phyloP scores from a whole-genome alignment of 176 grass and related monocot species.

The Carex pumila region DNA sequence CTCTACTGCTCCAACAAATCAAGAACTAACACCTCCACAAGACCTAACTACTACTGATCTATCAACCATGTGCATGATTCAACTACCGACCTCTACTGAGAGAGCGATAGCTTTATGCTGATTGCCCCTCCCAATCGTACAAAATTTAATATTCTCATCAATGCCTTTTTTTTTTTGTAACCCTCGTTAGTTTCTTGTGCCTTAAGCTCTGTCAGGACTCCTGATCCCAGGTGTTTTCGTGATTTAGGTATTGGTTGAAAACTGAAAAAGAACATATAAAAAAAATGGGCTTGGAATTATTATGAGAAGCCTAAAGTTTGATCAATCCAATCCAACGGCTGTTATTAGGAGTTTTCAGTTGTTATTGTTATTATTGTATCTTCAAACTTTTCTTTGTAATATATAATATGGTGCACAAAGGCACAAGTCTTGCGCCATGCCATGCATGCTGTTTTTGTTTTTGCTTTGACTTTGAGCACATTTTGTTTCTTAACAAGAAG shows the following conservation, averaged over 20 bases:
- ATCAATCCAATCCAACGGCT: constrained; percentile 7
- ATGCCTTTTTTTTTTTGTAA: background rate
- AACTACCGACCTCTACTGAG: constrained; percentile 33
- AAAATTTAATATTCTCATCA: constrained; percentile 9
- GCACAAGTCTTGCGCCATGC: background rate
- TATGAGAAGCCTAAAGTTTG: background rate
- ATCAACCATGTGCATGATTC: constrained; percentile 54
- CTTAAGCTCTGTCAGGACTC: background rate
- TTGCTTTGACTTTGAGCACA: background rate
- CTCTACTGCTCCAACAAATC: constrained; percentile 18
- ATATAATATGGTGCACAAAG: constrained; percentile 10
- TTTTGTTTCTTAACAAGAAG: background rate
- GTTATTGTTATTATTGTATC: background rate
- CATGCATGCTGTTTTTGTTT: background rate
- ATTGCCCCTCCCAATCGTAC: constrained; percentile 10
- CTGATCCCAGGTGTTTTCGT: background rate
- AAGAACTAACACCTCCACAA: constrained; percentile 6
- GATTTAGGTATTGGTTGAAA: constrained; percentile 2
- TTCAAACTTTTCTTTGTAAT: background rate
- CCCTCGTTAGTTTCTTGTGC: background rate
- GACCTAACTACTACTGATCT: constrained; percentile 23
- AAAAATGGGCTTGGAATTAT: background rate
- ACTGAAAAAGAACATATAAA: background rate
- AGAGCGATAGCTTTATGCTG: constrained; percentile 53
- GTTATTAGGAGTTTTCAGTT: constrained; percentile 9